Conservation (phyloP, 306 rosid species). For the Acmispon strigosus region DNA sequence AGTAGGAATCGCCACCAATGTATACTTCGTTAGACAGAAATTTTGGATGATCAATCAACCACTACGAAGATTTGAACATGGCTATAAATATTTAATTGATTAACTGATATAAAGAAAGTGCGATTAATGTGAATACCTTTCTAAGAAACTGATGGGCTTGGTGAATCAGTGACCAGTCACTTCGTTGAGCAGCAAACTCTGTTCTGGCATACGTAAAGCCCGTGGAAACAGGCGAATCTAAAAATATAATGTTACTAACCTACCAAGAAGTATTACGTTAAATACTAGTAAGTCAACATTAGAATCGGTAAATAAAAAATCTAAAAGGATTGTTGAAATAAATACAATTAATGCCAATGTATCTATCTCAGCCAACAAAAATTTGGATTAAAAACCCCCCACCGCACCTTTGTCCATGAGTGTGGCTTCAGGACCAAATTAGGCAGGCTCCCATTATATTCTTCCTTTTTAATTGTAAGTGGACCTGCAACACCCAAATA, state of each 20-base stretch:
- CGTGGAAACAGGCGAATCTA: not conserved
- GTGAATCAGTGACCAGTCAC: not conserved
- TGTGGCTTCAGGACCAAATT: not conserved
- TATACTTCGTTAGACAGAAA: constrained; percentile 35
- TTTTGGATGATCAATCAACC: constrained; percentile 31
- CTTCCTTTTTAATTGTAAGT: not conserved
- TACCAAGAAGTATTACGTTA: too few species aligned
- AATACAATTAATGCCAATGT: too few species aligned
- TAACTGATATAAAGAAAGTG: too few species aligned
- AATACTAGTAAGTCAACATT: too few species aligned
- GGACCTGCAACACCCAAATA: not conserved
- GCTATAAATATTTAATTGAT: too few species aligned
- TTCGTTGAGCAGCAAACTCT: not conserved
- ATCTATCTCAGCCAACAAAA: too few species aligned
- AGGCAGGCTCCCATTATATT: not conserved
- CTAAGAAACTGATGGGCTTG: constrained; percentile 2
- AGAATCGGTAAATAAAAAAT: too few species aligned
- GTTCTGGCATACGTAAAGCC: constrained; percentile 1
- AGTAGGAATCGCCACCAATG: constrained; percentile 54
- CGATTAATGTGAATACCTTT: not conserved
- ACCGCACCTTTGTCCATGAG: constrained; percentile 1
- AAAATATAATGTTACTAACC: constrained; percentile 7
- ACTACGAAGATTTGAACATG: constrained; percentile 25
- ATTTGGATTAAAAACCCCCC: too few species aligned
- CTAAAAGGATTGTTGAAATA: too few species aligned